Percentiles rank a stretch among this genome's conserved stretches.
These are phyloP conservation scores for Macrophomina phaseolina DNA, from an alignment of 2,329 filamentous ascomycete genomes.

Conservation along the genomic window DNA sequence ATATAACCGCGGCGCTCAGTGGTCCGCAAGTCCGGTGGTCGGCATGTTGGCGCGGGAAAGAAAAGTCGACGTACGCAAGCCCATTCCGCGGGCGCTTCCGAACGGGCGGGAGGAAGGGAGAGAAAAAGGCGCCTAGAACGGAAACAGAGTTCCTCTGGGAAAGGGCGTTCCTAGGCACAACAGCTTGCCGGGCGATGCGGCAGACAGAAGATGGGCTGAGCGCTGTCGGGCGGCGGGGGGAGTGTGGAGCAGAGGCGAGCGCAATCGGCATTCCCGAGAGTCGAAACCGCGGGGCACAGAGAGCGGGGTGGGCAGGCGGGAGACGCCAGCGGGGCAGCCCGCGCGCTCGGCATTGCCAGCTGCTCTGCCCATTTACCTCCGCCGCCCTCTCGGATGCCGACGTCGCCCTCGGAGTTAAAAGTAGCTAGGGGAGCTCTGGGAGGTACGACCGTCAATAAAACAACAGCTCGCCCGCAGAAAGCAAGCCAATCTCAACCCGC, in stretches of 20 bases:
- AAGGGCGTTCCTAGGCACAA: not conserved
- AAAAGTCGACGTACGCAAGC: not conserved
- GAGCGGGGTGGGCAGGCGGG: constrained; percentile 8
- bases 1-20: not conserved
- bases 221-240: not conserved
- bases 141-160: constrained; percentile 1
- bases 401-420: constrained; percentile 16
- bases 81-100: not conserved
- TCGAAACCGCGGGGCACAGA: constrained; percentile 10
- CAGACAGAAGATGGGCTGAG: not conserved
- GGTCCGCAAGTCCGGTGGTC: constrained; percentile 8
- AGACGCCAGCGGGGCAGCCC: constrained; percentile 5
- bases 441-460: not conserved
- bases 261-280: constrained; percentile 14
- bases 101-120: not conserved
- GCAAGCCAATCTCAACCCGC: no score
- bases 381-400: constrained; percentile 1
- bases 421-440: not conserved
- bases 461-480: not conserved
- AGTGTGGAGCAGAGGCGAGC: not conserved
- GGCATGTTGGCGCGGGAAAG: constrained; percentile 21
- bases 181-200: not conserved
- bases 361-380: constrained; percentile 1
- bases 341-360: constrained; percentile 10
- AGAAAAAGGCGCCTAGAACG: not conserved